Evolutionary conservation across 2,329 filamentous ascomycete genomes (phyloP).

Genomic region (Venturiaceae sp.): DNA sequence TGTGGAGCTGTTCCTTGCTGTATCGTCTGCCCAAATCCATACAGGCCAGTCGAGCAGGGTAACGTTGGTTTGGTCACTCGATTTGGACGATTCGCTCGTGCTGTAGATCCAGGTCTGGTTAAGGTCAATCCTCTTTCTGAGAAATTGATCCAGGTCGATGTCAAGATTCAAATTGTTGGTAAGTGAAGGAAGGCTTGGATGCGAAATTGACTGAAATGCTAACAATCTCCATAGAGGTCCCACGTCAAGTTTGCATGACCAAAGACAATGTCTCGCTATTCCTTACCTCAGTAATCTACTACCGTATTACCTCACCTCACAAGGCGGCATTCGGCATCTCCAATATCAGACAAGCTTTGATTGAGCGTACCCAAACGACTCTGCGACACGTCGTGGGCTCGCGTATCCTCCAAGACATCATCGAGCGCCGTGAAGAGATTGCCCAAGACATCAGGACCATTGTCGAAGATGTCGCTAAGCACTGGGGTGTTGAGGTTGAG

Average conservation of each 20-base stretch:
- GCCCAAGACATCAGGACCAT: constrained; percentile 93
- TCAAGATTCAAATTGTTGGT: constrained; percentile 95
- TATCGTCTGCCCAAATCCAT: constrained; percentile 86
- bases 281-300: constrained; percentile 96
- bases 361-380: constrained; percentile 97
- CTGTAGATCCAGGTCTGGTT: constrained; percentile 91
- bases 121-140: constrained; percentile 96
- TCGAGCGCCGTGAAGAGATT: constrained; percentile 95
- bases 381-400: constrained; percentile 94
- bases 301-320: constrained; percentile 91
- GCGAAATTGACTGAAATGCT: neutral
- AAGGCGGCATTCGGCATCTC: constrained; percentile 95
- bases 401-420: constrained; percentile 91
- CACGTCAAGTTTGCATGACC: constrained; percentile 96
- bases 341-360: constrained; percentile 89
- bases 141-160: constrained; percentile 81
- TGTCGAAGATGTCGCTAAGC: constrained; percentile 87
- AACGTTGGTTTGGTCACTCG: constrained; percentile 93
- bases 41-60: constrained; percentile 84
- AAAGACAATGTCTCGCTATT: constrained; percentile 97
- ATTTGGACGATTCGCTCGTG: constrained; percentile 89
- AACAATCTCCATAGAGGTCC: constrained; percentile 55
- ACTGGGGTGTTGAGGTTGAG: constrained; percentile 95
- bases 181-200: constrained; percentile 17
- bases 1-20: constrained; percentile 86